Evolutionary conservation across 306 rosid genomes (phyloP), one percentile per base, ranked within the genome.

Genomic region (Acacia acuminata): DNA sequence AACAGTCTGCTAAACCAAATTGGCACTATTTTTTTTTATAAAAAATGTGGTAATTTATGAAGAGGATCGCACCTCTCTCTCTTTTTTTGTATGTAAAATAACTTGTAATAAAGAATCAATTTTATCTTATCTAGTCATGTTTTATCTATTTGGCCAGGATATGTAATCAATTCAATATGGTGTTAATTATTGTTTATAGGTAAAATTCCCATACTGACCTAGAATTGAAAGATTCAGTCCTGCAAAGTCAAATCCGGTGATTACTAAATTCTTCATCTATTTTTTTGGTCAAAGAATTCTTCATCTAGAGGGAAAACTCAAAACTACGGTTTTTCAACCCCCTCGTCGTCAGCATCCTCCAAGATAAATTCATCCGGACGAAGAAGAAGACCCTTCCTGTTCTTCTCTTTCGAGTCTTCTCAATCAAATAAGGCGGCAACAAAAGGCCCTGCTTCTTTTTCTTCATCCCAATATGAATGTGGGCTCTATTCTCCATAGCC

Each of bases 361-460:
- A 50, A 22, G 9, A 15, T 15, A n/a, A 58, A 22, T 20, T 20
- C 32, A 58, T 22, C 5, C 15, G 0, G 13, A 58, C 5, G 30
- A 58, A 42, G 38, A 72, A 24, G 40, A 27, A 22, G 24, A 73
- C 44, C 5, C 71, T 78, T 22, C 11, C 32, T 24, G 34, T 5
- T 17, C 9, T 34, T 15, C 17, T 34, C 45, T 60, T 61, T 25
- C 65, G 5, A 27, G 68, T 32, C 61, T 56, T 51, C 61, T 16
- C 42, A 43, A 65, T 83, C 77, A 72, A 81, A 64, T 30, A 71
- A 77, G 89, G 83, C 79, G 87, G 85, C 77, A 45, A 80, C 55
- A 24, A 70, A 43, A 13, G 40, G 17, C 36, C 7, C 36, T 13
- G 66, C 55, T 13, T 45, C 7, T 7, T 66, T 14, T 10, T 24